Evolutionary conservation across 108 stramenopile species (phyloP).

Genomic region (Mediolabrus comicus): DNA sequence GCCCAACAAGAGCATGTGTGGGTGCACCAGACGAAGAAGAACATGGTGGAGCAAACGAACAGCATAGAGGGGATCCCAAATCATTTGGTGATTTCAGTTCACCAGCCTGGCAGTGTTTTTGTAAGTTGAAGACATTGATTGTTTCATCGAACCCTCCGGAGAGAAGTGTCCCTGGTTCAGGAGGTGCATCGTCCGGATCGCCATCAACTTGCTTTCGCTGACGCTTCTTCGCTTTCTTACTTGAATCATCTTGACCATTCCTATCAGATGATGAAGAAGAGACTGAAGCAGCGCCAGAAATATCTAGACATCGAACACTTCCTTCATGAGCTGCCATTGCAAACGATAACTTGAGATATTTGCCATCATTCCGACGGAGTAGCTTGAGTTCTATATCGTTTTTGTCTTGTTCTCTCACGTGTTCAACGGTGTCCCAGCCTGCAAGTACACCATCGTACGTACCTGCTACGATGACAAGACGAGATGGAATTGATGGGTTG

Average conservation of each 20-base stretch:
- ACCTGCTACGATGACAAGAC: conserved; percentile 60
- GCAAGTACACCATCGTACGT: conserved; percentile 91
- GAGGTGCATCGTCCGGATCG: conserved; percentile 4
- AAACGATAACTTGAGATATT: conserved; percentile 61
- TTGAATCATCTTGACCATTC: neutral
- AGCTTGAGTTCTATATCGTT: conserved; percentile 28
- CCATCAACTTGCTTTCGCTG: conserved; percentile 7
- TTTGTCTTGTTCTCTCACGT: conserved; percentile 15
- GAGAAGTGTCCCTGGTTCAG: conserved; percentile 62
- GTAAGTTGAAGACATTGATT: conserved; percentile 46
- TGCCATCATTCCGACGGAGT: conserved; percentile 25
- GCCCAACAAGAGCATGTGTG: conserved; percentile 80
- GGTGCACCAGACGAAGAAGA: conserved; percentile 21
- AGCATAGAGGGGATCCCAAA: conserved; percentile 77
- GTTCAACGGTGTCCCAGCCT: conserved; percentile 75
- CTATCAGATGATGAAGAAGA: neutral
- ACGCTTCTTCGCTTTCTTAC: neutral
- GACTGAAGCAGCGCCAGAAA: conserved; percentile 36
- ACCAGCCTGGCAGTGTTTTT: conserved; percentile 50
- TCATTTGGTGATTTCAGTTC: conserved; percentile 78
- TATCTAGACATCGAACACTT: conserved; percentile 64
- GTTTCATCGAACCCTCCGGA: conserved; percentile 86
- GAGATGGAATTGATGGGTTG: conserved; percentile 16
- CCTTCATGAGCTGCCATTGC: conserved; percentile 83
- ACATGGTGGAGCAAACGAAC: conserved; percentile 76